Base-by-base conservation (phyloP, 768 basidiomycete genomes). In the Infundibulicybe gibba region DNA sequence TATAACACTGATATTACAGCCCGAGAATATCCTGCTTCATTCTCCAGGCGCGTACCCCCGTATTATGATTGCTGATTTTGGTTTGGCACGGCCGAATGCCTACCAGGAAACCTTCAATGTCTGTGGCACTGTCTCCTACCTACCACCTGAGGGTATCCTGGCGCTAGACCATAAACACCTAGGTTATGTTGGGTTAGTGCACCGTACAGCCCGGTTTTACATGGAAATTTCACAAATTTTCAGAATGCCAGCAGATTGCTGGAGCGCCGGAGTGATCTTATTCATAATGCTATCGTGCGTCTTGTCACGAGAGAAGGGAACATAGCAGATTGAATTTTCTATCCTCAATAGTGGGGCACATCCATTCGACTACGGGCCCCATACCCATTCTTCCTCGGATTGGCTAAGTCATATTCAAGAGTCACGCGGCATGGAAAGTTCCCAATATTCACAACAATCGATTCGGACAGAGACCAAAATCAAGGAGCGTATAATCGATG, bases 221-320 rank as follows among this genome's bases (percentile, higher is more conserved):
- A 47, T 44, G 25, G 35, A 14, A 31, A 42, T 32, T 12, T 39
- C 5, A 51, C 17, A 50, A 12, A 40, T 15, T 11, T 34, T 34
- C 64, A 88, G 88, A 15, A 85, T 91, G 84, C 87, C 89, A n/a
- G 77, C 89, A 2, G 90, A 93, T 62, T 92, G 90, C 56, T 93
- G 90, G 90, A 90, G 90, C 54, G 79, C 85, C 11, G 90, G 90
- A 5, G 77, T 91, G 5, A 81, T 88, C 44, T 65, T 92, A 43
- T 91, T 84, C 52, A 81, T 90, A 47, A 92, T 92, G 88, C 69
- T 93, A 41, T 77, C 79, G 90, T 92, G 67, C 50, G 87, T 75
- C 34, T 25, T 25, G 8, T 25, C 8, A 8, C n/a, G 25, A 25
- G 13, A n/a, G 49, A 10, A 15, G 31, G 43, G 16, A 20, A 33